Base-by-base conservation (phyloP, 2,329 filamentous ascomycete genomes). In the Coniochaeta sp. region DNA sequence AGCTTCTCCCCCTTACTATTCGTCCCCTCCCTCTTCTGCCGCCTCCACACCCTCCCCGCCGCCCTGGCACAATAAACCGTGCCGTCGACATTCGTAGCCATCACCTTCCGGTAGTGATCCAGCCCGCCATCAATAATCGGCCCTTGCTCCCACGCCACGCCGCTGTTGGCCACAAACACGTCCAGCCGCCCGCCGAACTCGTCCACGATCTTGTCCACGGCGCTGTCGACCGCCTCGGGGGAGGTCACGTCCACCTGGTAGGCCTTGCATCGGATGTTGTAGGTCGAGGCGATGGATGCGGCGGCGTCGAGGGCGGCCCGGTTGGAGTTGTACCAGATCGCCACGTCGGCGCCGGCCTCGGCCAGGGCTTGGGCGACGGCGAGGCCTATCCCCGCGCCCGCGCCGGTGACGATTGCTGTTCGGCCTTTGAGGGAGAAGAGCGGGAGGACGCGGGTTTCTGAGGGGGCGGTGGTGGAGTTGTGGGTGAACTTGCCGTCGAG, bases 131-230 rank as follows among this genome's bases (percentile, higher is more conserved):
- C 83, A 31, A 89, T 73, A 63, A 86, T 82, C 8, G 82, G 65
- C 0, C 85, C 85, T 53, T 88, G 75, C 2, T 78, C 83, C 86
- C 86, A 91, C 0, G 83, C 77, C 50, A 91, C 83, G 49, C 87
- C 87, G 13, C 85, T 84, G 64, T 94, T 92, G 59, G 88, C 87
- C 42, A 91, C 81, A 60, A 92, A 90, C 58, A 90, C 75, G 61
- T 91, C 88, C 8, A 92, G 78, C 5, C 86, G 81, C 53, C 84
- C 84, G 62, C 86, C 83, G 69, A 91, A 87, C 14, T 91, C 86
- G 53, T 72, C 65, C 40, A 84, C 70, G 55, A 81, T 77, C 7
- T 71, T 66, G 54, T 76, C 67, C 35, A 86, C 72, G 9, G 76
- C 72, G 14, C 68, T 62, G 31, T 77, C 68, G 10, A 83, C 76